Evolutionary conservation across 768 basidiomycete genomes (phyloP).

Genomic region (Pulveroboletus ravenelii): DNA sequence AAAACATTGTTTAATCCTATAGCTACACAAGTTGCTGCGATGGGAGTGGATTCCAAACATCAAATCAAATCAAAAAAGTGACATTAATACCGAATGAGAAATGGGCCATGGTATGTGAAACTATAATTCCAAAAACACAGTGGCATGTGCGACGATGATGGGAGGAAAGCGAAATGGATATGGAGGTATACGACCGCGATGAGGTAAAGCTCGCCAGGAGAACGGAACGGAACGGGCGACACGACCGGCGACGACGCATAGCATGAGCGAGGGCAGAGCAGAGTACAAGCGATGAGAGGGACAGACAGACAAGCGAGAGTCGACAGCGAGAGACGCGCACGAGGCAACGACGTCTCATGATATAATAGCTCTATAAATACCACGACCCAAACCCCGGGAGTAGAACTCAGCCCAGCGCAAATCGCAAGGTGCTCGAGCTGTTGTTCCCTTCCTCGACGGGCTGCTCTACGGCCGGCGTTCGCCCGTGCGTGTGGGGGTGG

Average conservation of each 20-base stretch:
- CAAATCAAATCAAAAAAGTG: neutral
- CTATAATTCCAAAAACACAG: constrained; percentile 10
- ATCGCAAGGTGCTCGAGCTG: constrained; percentile 29
- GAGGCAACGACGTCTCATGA: neutral
- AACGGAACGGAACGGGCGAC: neutral
- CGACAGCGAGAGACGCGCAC: neutral
- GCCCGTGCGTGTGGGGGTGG: neutral
- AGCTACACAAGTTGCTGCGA: constrained; percentile 10
- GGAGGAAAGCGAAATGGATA: neutral
- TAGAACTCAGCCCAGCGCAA: constrained; percentile 25
- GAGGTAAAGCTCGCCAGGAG: constrained; percentile 13
- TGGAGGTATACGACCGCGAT: constrained; percentile 1
- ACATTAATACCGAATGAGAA: constrained; percentile 3
- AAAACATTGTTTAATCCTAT: constrained; percentile 11
- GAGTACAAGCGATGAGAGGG: neutral
- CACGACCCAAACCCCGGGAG: neutral
- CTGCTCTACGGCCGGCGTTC: constrained; percentile 7
- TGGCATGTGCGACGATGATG: constrained; percentile 1
- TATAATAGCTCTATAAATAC: constrained; percentile 30
- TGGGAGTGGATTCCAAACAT: neutral
- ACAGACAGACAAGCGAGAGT: neutral
- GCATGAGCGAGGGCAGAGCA: neutral
- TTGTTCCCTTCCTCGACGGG: constrained; percentile 21
- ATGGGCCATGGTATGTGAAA: neutral
- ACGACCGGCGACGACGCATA: constrained; percentile 5